Evolutionary conservation across 345 rosid genomes (phyloP).

Genomic region (Xanthoceras sorbifolium): DNA sequence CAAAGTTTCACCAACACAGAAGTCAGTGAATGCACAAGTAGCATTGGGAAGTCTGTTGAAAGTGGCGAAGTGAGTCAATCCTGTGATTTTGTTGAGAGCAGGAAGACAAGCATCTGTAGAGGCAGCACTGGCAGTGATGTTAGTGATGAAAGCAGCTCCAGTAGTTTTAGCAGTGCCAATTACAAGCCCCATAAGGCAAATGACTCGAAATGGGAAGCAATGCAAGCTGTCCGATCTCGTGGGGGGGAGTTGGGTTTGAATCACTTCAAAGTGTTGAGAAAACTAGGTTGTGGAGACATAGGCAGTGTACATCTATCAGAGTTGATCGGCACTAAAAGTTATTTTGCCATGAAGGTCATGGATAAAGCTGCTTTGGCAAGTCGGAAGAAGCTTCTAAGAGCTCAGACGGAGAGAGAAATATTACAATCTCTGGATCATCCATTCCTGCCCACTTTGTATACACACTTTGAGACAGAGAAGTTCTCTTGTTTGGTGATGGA

Average conservation of each 20-base stretch:
- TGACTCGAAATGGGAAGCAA: slow-evolving; percentile 86
- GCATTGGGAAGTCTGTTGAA: slow-evolving; percentile 42
- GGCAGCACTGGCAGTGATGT: slow-evolving; percentile 87
- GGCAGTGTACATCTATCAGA: slow-evolving; percentile 85
- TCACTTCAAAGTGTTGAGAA: slow-evolving; percentile 59
- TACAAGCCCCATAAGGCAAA: slow-evolving; percentile 90
- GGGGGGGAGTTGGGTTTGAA: slow-evolving; percentile 53
- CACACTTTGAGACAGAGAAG: slow-evolving; percentile 84
- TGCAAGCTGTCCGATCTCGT: slow-evolving; percentile 59
- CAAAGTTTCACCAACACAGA: slow-evolving; percentile 78
- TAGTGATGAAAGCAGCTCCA: slow-evolving; percentile 91
- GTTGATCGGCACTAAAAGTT: slow-evolving; percentile 63
- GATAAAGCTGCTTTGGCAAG: slow-evolving; percentile 66
- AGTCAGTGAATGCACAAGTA: slow-evolving; percentile 65
- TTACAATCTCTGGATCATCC: slow-evolving; percentile 90
- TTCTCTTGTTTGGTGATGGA: slow-evolving; percentile 91
- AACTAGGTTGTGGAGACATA: slow-evolving; percentile 83
- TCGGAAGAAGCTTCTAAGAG: slow-evolving; percentile 88
- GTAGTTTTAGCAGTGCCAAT: slow-evolving; percentile 59
- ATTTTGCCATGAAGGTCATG: slow-evolving; percentile 87
- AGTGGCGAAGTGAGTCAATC: slow-evolving; percentile 44
- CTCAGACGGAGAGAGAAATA: slow-evolving; percentile 89
- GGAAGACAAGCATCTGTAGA: slow-evolving; percentile 65
- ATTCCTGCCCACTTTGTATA: slow-evolving; percentile 78
- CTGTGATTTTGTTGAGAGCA: slow-evolving; percentile 49